Evolutionary conservation across 2,329 filamentous ascomycete species (phyloP).

Genomic region (Ophiocordyceps camponoti-leonardi): DNA sequence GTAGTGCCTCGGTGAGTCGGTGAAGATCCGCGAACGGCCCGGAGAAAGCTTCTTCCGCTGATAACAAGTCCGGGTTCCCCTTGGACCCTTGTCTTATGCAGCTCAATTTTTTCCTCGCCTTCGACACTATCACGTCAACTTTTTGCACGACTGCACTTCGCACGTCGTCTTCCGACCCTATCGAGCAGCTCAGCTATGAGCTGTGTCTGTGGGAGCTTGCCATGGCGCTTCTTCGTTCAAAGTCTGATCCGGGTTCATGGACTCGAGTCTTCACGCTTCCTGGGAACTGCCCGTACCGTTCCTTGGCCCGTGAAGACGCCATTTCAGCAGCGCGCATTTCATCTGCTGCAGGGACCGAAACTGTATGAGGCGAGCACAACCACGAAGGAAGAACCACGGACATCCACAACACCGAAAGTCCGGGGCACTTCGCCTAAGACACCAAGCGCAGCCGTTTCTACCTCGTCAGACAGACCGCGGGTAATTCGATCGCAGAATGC

Average conservation of each 20-base stretch:
- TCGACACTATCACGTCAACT: not conserved
- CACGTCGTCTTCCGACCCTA: not conserved
- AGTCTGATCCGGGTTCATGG: slow-evolving; percentile 24
- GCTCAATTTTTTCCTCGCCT: not conserved
- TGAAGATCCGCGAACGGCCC: too few species aligned
- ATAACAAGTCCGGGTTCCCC: too few species aligned
- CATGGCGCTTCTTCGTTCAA: slow-evolving; percentile 29
- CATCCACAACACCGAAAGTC: too few species aligned
- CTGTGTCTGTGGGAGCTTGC: slow-evolving; percentile 27
- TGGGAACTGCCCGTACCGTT: not conserved
- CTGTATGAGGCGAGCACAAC: slow-evolving; percentile 4
- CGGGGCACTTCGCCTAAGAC: not conserved
- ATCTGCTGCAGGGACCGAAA: slow-evolving; percentile 5
- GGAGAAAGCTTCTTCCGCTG: not conserved
- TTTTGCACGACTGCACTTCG: not conserved
- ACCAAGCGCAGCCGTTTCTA: not conserved
- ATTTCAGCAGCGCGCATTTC: slow-evolving; percentile 3
- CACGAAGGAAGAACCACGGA: not conserved
- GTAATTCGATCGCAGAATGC: too few species aligned
- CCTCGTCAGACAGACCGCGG: too few species aligned
- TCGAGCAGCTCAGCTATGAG: slow-evolving; percentile 18
- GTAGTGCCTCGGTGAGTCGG: too few species aligned
- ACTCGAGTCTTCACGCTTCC: slow-evolving; percentile 7
- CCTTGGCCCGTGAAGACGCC: not conserved
- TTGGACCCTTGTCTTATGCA: too few species aligned